These are phyloP conservation scores for Dioscorea zingiberensis DNA, from an alignment of 106 monocot species.

Conservation along the genomic window DNA sequence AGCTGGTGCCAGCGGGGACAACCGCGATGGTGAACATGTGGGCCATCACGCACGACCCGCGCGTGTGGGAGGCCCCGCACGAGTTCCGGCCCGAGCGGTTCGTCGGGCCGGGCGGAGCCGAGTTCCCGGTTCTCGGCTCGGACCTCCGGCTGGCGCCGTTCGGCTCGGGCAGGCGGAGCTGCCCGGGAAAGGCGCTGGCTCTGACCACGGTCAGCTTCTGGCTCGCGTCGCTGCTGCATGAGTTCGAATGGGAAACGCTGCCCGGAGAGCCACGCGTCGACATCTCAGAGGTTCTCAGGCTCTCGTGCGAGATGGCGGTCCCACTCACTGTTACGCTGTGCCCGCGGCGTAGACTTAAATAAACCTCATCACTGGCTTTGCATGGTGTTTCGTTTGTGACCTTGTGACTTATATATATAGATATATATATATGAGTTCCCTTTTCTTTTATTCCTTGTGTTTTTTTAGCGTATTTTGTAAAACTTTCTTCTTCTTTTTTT, in stretches of 20 bases:
- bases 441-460: too few species aligned
- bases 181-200: conserved; percentile 66
- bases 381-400: too few species aligned
- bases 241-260: conserved; percentile 38
- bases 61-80: conserved; percentile 39
- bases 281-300: conserved; percentile 48
- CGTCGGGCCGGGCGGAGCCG: conserved; percentile 7
- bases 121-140: conserved; percentile 39
- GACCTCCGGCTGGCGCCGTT: conserved; percentile 77
- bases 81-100: conserved; percentile 71
- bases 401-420: too few species aligned
- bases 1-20: conserved; percentile 53
- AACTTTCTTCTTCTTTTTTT: too few species aligned
- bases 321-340: conserved; percentile 46
- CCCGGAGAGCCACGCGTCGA: conserved; percentile 20
- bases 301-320: conserved; percentile 70
- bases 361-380: too few species aligned
- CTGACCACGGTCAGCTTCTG: conserved; percentile 57
- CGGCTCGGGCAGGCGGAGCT: conserved; percentile 67
- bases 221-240: conserved; percentile 55
- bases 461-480: too few species aligned
- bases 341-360: conserved; percentile 12
- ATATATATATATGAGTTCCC: too few species aligned
- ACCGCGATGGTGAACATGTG: conserved; percentile 82
- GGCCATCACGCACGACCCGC: conserved; percentile 60